These are phyloP conservation scores for Zygnema cylindricum DNA, from an alignment of 139 green algal species.

Conservation along the genomic window DNA sequence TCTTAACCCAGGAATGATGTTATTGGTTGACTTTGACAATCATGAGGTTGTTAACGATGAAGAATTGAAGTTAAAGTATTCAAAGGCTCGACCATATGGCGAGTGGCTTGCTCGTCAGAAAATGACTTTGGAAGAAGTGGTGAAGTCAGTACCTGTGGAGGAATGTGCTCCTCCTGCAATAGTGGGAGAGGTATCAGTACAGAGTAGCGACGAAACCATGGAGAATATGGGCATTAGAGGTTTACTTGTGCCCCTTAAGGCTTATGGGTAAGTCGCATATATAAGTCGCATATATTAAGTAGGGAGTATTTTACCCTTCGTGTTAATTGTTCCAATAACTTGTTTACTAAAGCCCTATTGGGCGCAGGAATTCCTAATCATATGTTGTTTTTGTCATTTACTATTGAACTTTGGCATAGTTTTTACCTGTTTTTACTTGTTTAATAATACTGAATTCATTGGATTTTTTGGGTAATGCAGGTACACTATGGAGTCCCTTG, in stretches of 20 bases:
- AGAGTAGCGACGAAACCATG: conserved; percentile 74
- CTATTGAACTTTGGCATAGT: too few species aligned
- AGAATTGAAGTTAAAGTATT: conserved; percentile 70
- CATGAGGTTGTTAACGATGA: conserved; percentile 59
- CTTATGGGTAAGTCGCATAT: conserved; percentile 58
- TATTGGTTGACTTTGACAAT: conserved; percentile 93
- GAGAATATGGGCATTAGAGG: conserved; percentile 87
- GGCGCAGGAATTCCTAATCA: too few species aligned
- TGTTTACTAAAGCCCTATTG: too few species aligned
- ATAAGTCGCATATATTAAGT: too few species aligned
- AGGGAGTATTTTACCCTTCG: too few species aligned
- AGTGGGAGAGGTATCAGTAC: conserved; percentile 13
- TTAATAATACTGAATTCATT: too few species aligned
- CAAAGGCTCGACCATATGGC: conserved; percentile 77
- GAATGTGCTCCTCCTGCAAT: conserved; percentile 45
- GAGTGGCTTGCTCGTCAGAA: conserved; percentile 82
- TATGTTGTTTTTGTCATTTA: too few species aligned
- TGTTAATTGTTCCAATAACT: too few species aligned
- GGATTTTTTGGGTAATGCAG: conserved; percentile 47
- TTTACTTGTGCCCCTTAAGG: conserved; percentile 88
- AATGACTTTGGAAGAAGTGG: conserved; percentile 73
- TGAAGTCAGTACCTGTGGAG: conserved; percentile 59
- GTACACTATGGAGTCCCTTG: conserved; percentile 90
- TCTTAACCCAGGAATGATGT: conserved; percentile 96
- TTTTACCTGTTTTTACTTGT: too few species aligned